Percentiles rank a stretch among this genome's conserved stretches.
Evolutionary conservation across 345 rosid genomes (phyloP).

Genomic region (Camelina sativa): DNA sequence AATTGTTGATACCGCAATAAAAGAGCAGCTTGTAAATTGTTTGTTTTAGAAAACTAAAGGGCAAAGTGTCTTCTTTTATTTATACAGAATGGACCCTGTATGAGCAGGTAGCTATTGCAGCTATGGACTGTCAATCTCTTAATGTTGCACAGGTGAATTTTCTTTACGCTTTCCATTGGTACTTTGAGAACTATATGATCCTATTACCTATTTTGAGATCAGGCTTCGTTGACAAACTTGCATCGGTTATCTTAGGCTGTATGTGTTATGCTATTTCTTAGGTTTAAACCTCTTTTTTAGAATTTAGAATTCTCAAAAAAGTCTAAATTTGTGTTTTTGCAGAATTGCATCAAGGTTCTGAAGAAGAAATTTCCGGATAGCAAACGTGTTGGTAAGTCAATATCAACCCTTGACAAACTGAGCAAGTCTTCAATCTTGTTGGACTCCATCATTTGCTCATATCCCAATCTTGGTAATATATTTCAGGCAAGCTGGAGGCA

Average conservation of each 20-base stretch:
- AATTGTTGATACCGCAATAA: neutral
- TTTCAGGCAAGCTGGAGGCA: constrained; percentile 82
- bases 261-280: neutral
- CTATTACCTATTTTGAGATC: neutral
- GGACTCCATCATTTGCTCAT: constrained; percentile 13
- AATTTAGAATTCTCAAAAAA: constrained; percentile 15
- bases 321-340: constrained; percentile 33
- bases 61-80: neutral
- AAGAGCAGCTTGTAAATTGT: constrained; percentile 7
- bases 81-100: constrained; percentile 87
- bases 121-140: constrained; percentile 92
- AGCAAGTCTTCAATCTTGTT: constrained; percentile 10
- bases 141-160: constrained; percentile 74
- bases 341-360: constrained; percentile 85
- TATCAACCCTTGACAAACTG: constrained; percentile 18
- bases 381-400: constrained; percentile 89
- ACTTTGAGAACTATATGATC: constrained; percentile 11
- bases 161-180: constrained; percentile 9
- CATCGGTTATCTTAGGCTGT: neutral
- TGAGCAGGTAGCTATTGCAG: constrained; percentile 94
- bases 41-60: neutral
- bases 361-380: constrained; percentile 85
- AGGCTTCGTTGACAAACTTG: neutral
- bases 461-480: constrained; percentile 29
- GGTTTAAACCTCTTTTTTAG: constrained; percentile 3